Evolutionary conservation across 495 filamentous ascomycete species (phyloP).

Genomic region (Daldinia grandis): DNA sequence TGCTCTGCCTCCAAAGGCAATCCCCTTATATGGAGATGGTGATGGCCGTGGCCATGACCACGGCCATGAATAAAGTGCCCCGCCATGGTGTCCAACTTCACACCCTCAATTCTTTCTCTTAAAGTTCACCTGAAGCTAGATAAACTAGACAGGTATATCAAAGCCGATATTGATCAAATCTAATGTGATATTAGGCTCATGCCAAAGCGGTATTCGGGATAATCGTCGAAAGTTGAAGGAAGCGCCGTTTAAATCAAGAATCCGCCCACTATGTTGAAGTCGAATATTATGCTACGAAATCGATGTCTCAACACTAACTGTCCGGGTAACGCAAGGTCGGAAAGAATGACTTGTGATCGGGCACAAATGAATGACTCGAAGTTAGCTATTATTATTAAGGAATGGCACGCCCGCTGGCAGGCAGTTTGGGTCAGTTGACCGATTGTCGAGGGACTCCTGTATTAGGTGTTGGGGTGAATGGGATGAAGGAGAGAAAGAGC

Average conservation of each 20-base stretch:
- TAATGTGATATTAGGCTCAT: neutral
- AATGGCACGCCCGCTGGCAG: constrained; percentile 60
- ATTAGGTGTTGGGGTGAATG: constrained; percentile 42
- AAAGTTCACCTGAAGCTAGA: neutral
- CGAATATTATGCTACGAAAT: constrained; percentile 34
- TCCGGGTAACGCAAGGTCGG: constrained; percentile 23
- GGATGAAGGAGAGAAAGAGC: constrained; percentile 50
- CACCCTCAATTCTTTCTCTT: constrained; percentile 21
- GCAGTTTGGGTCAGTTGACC: constrained; percentile 44
- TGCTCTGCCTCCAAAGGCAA: constrained; percentile 20
- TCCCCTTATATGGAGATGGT: constrained; percentile 32
- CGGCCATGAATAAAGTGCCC: constrained; percentile 25
- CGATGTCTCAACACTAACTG: constrained; percentile 34
- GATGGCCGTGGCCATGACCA: constrained; percentile 40
- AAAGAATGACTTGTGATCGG: constrained; percentile 42
- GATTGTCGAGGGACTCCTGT: constrained; percentile 45
- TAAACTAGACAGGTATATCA: neutral
- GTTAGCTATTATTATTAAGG: constrained; percentile 52
- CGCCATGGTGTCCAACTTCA: constrained; percentile 25
- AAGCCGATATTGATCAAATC: neutral
- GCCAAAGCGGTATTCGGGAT: neutral
- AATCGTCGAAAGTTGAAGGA: neutral
- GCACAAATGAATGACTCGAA: constrained; percentile 48
- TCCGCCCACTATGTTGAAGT: constrained; percentile 15
- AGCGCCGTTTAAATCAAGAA: neutral